Evolutionary conservation across 2,329 filamentous ascomycete species (phyloP), one percentile per base, ranked within the genome.

Genomic region (Cryphonectria japonica): DNA sequence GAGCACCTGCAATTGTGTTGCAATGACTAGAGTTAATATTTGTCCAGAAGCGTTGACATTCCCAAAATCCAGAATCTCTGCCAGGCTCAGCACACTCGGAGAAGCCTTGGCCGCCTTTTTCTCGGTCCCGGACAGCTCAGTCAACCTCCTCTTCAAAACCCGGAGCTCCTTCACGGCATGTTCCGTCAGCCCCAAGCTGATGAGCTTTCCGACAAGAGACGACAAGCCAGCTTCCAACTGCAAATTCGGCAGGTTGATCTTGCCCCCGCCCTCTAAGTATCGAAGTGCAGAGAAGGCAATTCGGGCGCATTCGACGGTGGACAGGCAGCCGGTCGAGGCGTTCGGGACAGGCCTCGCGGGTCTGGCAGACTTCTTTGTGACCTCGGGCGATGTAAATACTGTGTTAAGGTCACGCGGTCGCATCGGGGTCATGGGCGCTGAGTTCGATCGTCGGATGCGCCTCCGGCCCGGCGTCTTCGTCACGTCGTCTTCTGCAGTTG

Each of bases 221-320:
- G 91, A 87, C 85, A 93, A 92, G 68, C 92, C 93, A 71, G 85
- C 89, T 77, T 95, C 93, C 4, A 95, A 79, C 77, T 95, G 92
- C 54, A 92, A 81, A 61, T 87, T 85, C 1, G 88, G 85, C n/a
- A 90, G 82, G 13, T 85, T 81, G 13, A 89, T 81, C 11, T 85
- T 83, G 7, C 86, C 81, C 0, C 86, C 81, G 37, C 86, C 83
- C 66, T 92, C 87, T 34, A 89, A 76, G 39, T 85, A 83, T 66
- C 91, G 85, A 54, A 95, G 82, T 66, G 88, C 89, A 8, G 86
- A 82, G 76, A 95, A 93, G 1, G 91, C 91, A 39, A 88, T 79
- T 13, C 91, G 86, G 8, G 90, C 87, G 76, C 92, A 94, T 80
- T 94, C 92, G 16, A 91, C 89, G 0, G 85, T 86, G 1, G 89